Base-by-base conservation (phyloP, 257 asterid genomes). In the Leptodermis oblonga region DNA sequence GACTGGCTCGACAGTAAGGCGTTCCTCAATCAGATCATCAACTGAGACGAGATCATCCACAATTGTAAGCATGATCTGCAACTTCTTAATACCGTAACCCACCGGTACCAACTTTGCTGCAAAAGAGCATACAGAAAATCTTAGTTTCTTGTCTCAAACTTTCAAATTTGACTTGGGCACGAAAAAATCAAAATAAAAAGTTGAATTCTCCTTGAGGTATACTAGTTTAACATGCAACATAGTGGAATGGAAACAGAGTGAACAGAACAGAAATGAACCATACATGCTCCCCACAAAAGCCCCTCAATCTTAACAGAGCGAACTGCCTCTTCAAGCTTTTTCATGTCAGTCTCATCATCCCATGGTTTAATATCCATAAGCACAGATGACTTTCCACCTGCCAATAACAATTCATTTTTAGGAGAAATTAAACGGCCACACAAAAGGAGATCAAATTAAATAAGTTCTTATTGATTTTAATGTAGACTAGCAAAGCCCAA, bases 311-410 rank as follows among this genome's bases (percentile, higher is more conserved):
- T 80, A 67, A 93, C 48, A 53, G 85, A 70, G 34, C 99, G 95
- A 62, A 93, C 96, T 68, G 88, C 74, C 81, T 88, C 99, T 77
- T 93, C 97, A 36, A 93, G 81, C 76, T 84, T 83, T 89, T 88
- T 93, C 96, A 90, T 88, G 87, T 93, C 99, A 0, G 99, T 93
- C 86, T 90, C 99, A 63, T 90, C 99, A 76, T 90, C 97, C 99
- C 99, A 90, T 4, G 99, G 99, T 73, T 93, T 93, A 7, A 92
- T 62, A 52, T 92, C 98, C 97, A 92, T 26, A 62, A 93, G 98
- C 64, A 93, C 90, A 7, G 98, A 93, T 36, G 98, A 93, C 70
- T 93, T 93, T 37, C 98, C 98, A 80, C 98, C 97, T 92, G 77
- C 37, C 73, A 46, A 52, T 45, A 33, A 23, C 36, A 41, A 49